phyloP scores from a whole-genome alignment of 108 stramenopile species.

The Conticribra weissflogii region DNA sequence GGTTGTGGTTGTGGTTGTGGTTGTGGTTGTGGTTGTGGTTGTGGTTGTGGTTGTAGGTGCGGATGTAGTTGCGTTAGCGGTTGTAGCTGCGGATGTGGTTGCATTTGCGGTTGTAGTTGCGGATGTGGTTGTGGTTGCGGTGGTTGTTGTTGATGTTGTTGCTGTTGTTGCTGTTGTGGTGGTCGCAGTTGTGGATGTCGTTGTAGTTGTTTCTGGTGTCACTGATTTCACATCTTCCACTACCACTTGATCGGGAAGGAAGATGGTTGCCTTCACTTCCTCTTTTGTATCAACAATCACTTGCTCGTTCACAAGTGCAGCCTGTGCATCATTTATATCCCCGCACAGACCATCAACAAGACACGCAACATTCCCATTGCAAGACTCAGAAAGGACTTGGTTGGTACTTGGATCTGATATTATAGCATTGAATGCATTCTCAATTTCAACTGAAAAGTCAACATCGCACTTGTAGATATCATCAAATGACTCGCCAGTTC shows the following conservation, averaged over 20 bases:
- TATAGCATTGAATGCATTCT: conserved; percentile 2
- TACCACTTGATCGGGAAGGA: background rate
- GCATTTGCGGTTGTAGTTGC: too few species aligned
- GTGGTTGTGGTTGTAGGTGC: too few species aligned
- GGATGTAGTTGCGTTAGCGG: too few species aligned
- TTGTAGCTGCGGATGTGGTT: too few species aligned
- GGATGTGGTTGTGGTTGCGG: too few species aligned
- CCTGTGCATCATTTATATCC: conserved; percentile 5
- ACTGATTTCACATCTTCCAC: too few species aligned
- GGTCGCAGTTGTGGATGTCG: too few species aligned
- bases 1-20: too few species aligned
- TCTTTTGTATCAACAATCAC: conserved; percentile 13
- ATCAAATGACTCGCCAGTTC: conserved; percentile 22
- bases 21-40: too few species aligned
- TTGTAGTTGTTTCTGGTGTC: too few species aligned
- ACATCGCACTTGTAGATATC: conserved; percentile 14
- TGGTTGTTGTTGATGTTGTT: too few species aligned
- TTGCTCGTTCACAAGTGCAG: background rate
- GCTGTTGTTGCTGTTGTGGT: too few species aligned
- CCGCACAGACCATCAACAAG: conserved; percentile 30
- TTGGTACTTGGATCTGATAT: background rate
- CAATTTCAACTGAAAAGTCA: conserved; percentile 4
- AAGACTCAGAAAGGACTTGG: conserved; percentile 7
- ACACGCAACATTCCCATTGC: conserved; percentile 11
- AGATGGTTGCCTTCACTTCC: conserved; percentile 5